phyloP scores from a whole-genome alignment of 805 yeast genomes.

The Brettanomyces sp. region DNA sequence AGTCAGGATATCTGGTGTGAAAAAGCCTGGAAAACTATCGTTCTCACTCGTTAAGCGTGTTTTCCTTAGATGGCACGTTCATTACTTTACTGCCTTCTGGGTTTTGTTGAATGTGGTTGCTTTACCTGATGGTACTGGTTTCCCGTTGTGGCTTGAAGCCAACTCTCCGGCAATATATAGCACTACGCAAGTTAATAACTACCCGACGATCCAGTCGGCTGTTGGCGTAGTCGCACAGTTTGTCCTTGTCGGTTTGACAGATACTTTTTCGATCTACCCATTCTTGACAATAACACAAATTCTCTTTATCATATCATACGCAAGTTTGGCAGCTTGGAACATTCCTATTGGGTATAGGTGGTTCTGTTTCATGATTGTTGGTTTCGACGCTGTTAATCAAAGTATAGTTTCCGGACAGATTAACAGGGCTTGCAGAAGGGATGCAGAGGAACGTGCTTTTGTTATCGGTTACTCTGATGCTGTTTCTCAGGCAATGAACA shows the following conservation, averaged over 20 bases:
- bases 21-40: not conserved
- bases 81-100: slow-evolving; percentile 44
- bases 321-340: slow-evolving; percentile 32
- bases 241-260: slow-evolving; percentile 28
- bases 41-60: slow-evolving; percentile 16
- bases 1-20: slow-evolving; percentile 1
- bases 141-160: slow-evolving; percentile 26
- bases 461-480: slow-evolving; percentile 35
- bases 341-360: slow-evolving; percentile 31
- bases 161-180: slow-evolving; percentile 1
- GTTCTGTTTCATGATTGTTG: slow-evolving; percentile 30
- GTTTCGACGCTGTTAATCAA: slow-evolving; percentile 28
- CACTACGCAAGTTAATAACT: slow-evolving; percentile 28
- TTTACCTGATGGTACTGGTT: slow-evolving; percentile 48
- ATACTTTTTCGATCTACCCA: slow-evolving; percentile 28
- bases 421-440: slow-evolving; percentile 34
- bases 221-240: slow-evolving; percentile 33
- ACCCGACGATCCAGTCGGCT: slow-evolving; percentile 32
- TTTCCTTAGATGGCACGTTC: slow-evolving; percentile 50
- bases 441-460: slow-evolving; percentile 54
- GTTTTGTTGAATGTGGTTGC: slow-evolving; percentile 56
- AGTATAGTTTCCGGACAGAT: slow-evolving; percentile 34
- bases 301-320: slow-evolving; percentile 27
- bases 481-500: slow-evolving; percentile 34
- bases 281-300: slow-evolving; percentile 24